Evolutionary conservation across 768 basidiomycete genomes (phyloP), one percentile per base, ranked within the genome.

Genomic region (Leucosporidium creatinivorum): DNA sequence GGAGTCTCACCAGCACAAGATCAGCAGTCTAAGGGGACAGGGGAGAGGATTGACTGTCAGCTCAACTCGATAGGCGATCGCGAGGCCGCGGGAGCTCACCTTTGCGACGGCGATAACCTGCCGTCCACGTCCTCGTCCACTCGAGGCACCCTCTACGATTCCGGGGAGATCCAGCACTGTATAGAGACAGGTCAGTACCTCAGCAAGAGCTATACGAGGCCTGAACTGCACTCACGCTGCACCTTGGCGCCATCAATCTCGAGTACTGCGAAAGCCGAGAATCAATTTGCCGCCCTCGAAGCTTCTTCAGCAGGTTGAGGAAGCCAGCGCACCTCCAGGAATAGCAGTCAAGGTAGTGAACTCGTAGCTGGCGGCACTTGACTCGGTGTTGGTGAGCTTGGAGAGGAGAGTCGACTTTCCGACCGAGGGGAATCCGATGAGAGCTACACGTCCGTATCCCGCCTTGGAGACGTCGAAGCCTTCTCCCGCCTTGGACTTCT

Each of bases 391-490:
- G 0, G 96, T 99, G 66, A 87, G 85, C 81, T 93, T 97, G 77
- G 85, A 87, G 31, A 98, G 82, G 44, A 98, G 83, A 1, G 96
- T 98, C 13, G 91, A 94, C 86, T 97, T 83, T 75, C 93, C 94
- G 57, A 96, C 92, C 8, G 93, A 94, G 0, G 93, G 94, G 79
- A 97, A 96, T 13, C 94, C 93, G 56, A 96, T 96, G 63, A 96
- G 80, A 26, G 91, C 90, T 28, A 73, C 70, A n/a, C 75, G 72
- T 12, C 74, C 75, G 57, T 75, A 72, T 47, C 75, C 74, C 6
- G 68, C 67, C 69, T 77, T 77, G 50, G 70, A 69, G 8, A 75
- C 74, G 57, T 73, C 73, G 58, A 74, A 74, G 2, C 73, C 74
- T 30, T 70, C 71, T 21, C 73, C 67, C 13, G 50, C 9, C 44